Conservation (phyloP, 2,329 filamentous ascomycete species). For the Hypoxylon sp. region DNA sequence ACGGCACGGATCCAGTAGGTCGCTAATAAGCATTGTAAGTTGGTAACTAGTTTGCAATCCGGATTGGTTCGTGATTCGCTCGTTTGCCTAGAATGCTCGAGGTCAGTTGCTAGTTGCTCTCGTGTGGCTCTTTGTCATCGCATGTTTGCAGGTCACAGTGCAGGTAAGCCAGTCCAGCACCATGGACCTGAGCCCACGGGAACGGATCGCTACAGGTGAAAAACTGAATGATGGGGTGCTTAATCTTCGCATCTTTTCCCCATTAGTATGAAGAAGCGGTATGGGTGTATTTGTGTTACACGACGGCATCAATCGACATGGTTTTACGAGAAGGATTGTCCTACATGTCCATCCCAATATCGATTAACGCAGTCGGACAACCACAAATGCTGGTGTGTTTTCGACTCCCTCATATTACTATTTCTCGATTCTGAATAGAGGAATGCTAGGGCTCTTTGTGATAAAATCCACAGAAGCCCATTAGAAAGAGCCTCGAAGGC, state of each 20-base stretch:
- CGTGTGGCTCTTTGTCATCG: slow-evolving; percentile 24
- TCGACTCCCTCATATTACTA: background rate
- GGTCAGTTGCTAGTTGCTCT: slow-evolving; percentile 22
- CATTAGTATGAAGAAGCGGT: slow-evolving; percentile 28
- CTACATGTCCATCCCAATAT: slow-evolving; percentile 5
- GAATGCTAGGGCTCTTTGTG: slow-evolving; percentile 10
- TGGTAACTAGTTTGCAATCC: slow-evolving; percentile 20
- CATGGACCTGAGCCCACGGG: slow-evolving; percentile 27
- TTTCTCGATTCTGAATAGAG: slow-evolving; percentile 1
- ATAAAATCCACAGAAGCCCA: background rate
- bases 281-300: slow-evolving; percentile 21
- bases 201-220: slow-evolving; percentile 22
- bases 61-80: slow-evolving; percentile 26
- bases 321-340: slow-evolving; percentile 31
- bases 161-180: slow-evolving; percentile 12
- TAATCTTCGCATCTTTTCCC: background rate
- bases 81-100: slow-evolving; percentile 21
- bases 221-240: slow-evolving; percentile 11
- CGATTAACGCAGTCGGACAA: background rate
- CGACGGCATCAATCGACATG: background rate
- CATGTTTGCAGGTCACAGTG: slow-evolving; percentile 41
- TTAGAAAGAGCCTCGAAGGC: slow-evolving; percentile 8
- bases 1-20: slow-evolving; percentile 39
- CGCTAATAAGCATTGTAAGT: slow-evolving; percentile 15
- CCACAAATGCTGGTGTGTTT: background rate